Base-by-base conservation (phyloP, 495 filamentous ascomycete genomes). In the Xylaria acuta region DNA sequence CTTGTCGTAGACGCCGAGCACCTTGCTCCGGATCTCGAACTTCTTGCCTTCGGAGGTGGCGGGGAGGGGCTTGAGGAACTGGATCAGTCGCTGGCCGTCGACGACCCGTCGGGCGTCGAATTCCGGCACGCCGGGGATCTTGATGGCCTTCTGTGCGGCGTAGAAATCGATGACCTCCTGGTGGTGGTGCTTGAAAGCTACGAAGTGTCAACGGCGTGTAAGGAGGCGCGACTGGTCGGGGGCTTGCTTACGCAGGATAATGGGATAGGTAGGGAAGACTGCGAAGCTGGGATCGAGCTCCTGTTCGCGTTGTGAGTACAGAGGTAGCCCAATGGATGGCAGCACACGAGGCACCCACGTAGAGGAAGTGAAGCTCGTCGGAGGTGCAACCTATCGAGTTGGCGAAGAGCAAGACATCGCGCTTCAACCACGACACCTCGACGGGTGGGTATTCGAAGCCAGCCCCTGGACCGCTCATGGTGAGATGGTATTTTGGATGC, bases 361-460 rank as follows among this genome's bases (percentile, higher is more conserved):
- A 97, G 81, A 97, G 90, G 79, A 97, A 97, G 75, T 97, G 94
- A 74, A 97, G 87, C 84, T 97, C 94, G 69, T 97, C 90, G n/a
- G 86, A 86, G 63, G 90, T 94, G 79, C 88, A 89, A 22, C 94
- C 94, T 77, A 97, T 95, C 82, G 91, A 93, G 81, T 93, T 91
- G 45, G 94, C 94, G 79, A 97, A 97, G 36, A 97, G 88, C 74
- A 97, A 85, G 32, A 90, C 88, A 85, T 97, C 94, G 53, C 94
- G 88, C 88, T 96, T 94, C 74, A 92, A 82, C 94, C 94, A 97
- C 74, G 90, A 86, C 5, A 97, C 93, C 75, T 89, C 86, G 75
- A 87, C 79, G 49, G 89, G 74, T 64, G 92, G 91, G 78, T 91
- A 95, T 83, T 95, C 90, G 82, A 93, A 92, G 73, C 93, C 93